Conservation (phyloP, 257 asterid genomes). For the Marsdenia floribunda region DNA sequence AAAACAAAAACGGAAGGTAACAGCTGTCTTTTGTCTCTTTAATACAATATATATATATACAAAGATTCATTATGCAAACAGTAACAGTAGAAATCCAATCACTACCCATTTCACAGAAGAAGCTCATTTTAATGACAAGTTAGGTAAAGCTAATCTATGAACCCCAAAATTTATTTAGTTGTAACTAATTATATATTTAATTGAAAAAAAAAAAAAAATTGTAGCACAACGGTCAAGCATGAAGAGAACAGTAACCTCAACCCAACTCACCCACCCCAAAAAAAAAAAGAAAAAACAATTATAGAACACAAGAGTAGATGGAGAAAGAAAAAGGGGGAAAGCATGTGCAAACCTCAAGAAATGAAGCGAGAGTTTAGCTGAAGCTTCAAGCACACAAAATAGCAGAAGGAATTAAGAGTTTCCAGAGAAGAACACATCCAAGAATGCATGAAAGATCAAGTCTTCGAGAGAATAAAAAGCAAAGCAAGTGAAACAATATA, state of each 20-base stretch:
- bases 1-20: constrained; percentile 15
- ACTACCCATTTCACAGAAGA: constrained; percentile 21
- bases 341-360: constrained; percentile 34
- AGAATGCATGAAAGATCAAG: constrained; percentile 21
- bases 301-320: constrained; percentile 2
- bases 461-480: constrained; percentile 14
- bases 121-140: constrained; percentile 13
- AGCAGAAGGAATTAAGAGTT: constrained; percentile 19
- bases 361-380: constrained; percentile 15
- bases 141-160: constrained; percentile 13
- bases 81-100: constrained; percentile 22
- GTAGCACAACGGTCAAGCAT: constrained; percentile 10
- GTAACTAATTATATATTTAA: neutral
- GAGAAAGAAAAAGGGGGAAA: neutral
- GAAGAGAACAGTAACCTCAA: constrained; percentile 6
- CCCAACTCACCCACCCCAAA: neutral
- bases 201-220: neutral
- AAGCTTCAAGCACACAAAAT: neutral
- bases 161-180: constrained; percentile 2
- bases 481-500: constrained; percentile 9
- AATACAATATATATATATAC: constrained; percentile 13
- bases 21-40: constrained; percentile 21
- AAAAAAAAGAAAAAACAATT: neutral
- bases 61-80: constrained; percentile 4
- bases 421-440: constrained; percentile 13